These are phyloP conservation scores for Huntiella omanensis DNA, from an alignment of 2,329 filamentous ascomycete genomes.

Conservation along the genomic window DNA sequence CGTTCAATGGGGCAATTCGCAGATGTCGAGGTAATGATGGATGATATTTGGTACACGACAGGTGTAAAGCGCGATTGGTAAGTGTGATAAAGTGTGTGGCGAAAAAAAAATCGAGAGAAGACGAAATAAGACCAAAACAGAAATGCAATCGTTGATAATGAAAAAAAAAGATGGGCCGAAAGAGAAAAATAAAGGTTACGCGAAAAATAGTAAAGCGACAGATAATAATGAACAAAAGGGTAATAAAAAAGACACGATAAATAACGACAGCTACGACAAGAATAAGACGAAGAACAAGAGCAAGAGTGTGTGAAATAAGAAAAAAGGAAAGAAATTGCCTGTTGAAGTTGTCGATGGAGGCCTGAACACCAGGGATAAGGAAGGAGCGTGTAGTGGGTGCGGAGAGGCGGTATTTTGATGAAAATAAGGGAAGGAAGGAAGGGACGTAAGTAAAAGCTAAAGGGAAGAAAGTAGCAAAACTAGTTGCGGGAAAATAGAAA, in stretches of 20 bases:
- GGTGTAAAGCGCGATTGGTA: neutral
- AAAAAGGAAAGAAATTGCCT: neutral
- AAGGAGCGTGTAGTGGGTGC: neutral
- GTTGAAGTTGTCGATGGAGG: slow-evolving; percentile 1
- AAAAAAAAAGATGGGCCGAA: slow-evolving; percentile 1
- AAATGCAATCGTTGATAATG: slow-evolving; percentile 3
- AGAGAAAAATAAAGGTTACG: neutral
- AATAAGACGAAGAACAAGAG: slow-evolving; percentile 3
- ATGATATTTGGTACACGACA: neutral
- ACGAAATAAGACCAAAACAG: slow-evolving; percentile 4
- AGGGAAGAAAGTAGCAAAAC: neutral
- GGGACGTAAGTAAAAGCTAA: neutral
- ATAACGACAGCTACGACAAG: slow-evolving; percentile 3
- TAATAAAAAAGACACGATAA: neutral
- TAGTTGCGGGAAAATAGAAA: no score
- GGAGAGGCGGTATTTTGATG: neutral
- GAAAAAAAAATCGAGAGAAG: neutral
- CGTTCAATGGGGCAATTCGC: no score
- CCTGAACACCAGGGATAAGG: slow-evolving; percentile 2
- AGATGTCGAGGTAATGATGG: no score
- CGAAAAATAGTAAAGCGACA: neutral
- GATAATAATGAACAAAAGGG: neutral
- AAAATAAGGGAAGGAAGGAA: slow-evolving; percentile 1
- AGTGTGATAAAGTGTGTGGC: slow-evolving; percentile 1
- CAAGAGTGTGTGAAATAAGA: neutral